These are phyloP conservation scores for Piromyces finnis DNA, from an alignment of 192 early-diverging fungal species.

Conservation along the genomic window DNA sequence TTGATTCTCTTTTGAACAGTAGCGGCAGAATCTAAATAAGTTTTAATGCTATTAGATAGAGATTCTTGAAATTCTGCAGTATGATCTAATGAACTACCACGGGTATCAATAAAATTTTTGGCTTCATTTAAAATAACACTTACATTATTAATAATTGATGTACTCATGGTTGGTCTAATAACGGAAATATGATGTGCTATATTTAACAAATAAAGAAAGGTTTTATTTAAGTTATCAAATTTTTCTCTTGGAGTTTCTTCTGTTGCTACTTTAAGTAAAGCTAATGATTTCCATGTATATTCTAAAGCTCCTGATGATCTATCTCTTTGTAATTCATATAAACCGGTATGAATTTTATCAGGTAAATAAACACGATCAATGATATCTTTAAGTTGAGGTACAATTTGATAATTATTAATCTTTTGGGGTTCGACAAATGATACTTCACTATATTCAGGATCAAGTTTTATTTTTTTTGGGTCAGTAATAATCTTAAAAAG, in stretches of 20 bases:
- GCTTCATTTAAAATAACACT: neutral
- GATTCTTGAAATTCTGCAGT: neutral
- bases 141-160: neutral
- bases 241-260: neutral
- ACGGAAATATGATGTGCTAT: neutral
- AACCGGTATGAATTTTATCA: neutral
- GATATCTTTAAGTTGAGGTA: neutral
- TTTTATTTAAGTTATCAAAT: neutral
- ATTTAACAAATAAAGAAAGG: neutral
- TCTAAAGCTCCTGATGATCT: neutral
- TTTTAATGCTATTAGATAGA: neutral
- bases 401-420: neutral
- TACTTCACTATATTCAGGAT: neutral
- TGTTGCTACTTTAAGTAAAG: neutral
- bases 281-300: neutral
- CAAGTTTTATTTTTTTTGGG: neutral
- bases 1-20: neutral
- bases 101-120: neutral
- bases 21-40: neutral
- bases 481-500: neutral
- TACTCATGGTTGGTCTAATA: neutral
- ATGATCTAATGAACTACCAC: neutral
- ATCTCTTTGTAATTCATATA: neutral
- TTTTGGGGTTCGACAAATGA: neutral
- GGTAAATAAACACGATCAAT: neutral